Percentiles rank a stretch among this genome's conserved stretches.
Conservation (phyloP, 176 grass and related monocot genomes). For the Elymus sibiricus region DNA sequence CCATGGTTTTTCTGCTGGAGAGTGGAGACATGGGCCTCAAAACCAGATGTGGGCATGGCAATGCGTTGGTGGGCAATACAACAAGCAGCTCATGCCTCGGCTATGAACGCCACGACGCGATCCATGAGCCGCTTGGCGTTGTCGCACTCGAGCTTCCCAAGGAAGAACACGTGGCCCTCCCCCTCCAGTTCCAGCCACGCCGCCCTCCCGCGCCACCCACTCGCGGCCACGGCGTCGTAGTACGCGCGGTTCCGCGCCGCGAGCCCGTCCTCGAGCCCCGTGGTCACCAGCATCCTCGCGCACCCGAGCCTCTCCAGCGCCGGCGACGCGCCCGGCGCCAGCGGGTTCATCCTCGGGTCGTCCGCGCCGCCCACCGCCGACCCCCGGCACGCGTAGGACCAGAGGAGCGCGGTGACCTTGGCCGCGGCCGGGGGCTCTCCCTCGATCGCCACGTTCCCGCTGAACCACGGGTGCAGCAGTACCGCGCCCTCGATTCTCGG, state of each 20-base stretch:
- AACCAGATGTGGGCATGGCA: no score
- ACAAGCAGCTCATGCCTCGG: neutral
- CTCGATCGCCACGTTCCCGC: conserved; percentile 25
- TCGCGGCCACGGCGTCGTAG: conserved; percentile 37
- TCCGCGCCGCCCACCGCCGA: conserved; percentile 36
- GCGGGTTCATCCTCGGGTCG: conserved; percentile 52
- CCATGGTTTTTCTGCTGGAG: no score
- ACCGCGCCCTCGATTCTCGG: conserved; percentile 37
- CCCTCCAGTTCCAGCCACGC: conserved; percentile 38
- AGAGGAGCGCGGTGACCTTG: neutral
- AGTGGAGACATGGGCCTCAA: no score
- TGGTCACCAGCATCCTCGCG: conserved; percentile 42
- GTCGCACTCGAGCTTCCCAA: conserved; percentile 37
- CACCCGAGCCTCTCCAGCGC: conserved; percentile 36
- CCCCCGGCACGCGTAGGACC: conserved; percentile 36
- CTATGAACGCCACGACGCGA: conserved; percentile 30
- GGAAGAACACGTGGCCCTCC: conserved; percentile 46
- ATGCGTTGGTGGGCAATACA: no score
- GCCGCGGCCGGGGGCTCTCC: neutral
- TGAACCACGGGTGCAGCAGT: conserved; percentile 56
- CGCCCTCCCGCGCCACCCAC: conserved; percentile 45
- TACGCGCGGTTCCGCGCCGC: conserved; percentile 30
- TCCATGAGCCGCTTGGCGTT: conserved; percentile 35
- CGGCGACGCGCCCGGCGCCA: conserved; percentile 1
- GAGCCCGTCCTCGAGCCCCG: conserved; percentile 30